Percentiles rank a stretch among this genome's conserved stretches.
Evolutionary conservation across 495 filamentous ascomycete species (phyloP).

Genomic region (Penicillium dipodomyicola): DNA sequence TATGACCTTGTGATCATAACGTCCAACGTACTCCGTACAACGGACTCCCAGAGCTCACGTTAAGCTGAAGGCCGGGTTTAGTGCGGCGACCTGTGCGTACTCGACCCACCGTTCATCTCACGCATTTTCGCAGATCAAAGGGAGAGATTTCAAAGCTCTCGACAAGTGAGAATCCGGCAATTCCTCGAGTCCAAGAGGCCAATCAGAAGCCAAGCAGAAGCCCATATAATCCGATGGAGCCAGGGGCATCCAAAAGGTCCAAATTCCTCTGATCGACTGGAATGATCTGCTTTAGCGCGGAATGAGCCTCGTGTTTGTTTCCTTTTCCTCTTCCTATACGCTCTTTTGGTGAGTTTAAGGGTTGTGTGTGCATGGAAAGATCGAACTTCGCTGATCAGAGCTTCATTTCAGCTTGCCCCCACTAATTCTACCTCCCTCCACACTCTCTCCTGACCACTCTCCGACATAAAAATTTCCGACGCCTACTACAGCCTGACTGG

Average conservation of each 20-base stretch:
- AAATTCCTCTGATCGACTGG: conserved; percentile 22
- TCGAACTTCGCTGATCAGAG: conserved; percentile 7
- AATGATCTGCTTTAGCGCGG: conserved; percentile 28
- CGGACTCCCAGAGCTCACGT: background rate
- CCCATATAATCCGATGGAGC: background rate
- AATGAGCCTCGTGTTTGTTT: conserved; percentile 16
- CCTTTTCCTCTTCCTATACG: conserved; percentile 3
- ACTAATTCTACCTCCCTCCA: conserved; percentile 6
- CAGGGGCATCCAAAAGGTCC: conserved; percentile 6
- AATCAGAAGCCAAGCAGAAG: background rate
- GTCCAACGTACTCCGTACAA: background rate
- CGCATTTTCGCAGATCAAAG: conserved; percentile 2
- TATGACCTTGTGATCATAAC: background rate
- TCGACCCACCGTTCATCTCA: conserved; percentile 12
- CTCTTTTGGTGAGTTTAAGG: conserved; percentile 11
- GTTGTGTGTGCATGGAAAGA: background rate
- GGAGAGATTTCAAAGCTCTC: background rate
- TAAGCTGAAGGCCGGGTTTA: background rate
- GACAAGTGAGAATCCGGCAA: background rate
- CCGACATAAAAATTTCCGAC: background rate
- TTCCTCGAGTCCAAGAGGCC: background rate
- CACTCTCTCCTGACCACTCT: conserved; percentile 14
- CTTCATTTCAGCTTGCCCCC: conserved; percentile 15
- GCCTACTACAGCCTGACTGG: background rate
- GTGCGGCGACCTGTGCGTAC: conserved; percentile 4